Evolutionary conservation across 805 yeast genomes (phyloP).

Genomic region (Candida hispaniensis): DNA sequence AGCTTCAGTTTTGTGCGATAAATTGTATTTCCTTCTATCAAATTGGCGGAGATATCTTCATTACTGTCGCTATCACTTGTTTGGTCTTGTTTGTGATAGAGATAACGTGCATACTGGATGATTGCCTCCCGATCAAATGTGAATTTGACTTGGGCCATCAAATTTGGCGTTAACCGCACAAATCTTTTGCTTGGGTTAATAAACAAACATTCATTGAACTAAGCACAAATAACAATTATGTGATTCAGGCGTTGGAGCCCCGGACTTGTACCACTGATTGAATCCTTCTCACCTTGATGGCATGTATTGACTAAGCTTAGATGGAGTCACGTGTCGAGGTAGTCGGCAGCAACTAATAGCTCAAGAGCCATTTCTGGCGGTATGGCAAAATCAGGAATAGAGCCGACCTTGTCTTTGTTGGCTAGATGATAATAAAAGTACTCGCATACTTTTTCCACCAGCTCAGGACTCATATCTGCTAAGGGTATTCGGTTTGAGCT

Average conservation of each 20-base stretch:
- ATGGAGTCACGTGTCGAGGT: too few relatives aligned
- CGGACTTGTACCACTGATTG: too few relatives aligned
- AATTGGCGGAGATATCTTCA: too few relatives aligned
- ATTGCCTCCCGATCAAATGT: slow-evolving; percentile 8
- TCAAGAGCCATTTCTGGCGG: slow-evolving; percentile 94
- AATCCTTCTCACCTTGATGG: too few relatives aligned
- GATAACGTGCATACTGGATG: slow-evolving; percentile 8
- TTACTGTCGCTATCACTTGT: slow-evolving; percentile 3
- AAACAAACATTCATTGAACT: neutral
- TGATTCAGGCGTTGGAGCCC: too few relatives aligned
- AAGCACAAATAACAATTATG: too few relatives aligned
- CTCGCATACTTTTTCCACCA: slow-evolving; percentile 73
- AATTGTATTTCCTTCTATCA: too few relatives aligned
- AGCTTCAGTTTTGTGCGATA: slow-evolving; percentile 8
- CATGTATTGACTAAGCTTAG: too few relatives aligned
- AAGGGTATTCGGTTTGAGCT: slow-evolving; percentile 44
- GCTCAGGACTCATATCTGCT: slow-evolving; percentile 56
- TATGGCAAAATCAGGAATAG: slow-evolving; percentile 75
- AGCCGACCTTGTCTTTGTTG: slow-evolving; percentile 41
- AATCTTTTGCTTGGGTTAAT: neutral
- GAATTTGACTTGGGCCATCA: too few relatives aligned
- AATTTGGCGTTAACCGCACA: too few relatives aligned
- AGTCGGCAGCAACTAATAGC: slow-evolving; percentile 86
- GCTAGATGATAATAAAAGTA: slow-evolving; percentile 67
- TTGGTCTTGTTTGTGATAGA: slow-evolving; percentile 2